Conservation (phyloP, 768 basidiomycete genomes). For the Rhodosporidiobolus sp. region DNA sequence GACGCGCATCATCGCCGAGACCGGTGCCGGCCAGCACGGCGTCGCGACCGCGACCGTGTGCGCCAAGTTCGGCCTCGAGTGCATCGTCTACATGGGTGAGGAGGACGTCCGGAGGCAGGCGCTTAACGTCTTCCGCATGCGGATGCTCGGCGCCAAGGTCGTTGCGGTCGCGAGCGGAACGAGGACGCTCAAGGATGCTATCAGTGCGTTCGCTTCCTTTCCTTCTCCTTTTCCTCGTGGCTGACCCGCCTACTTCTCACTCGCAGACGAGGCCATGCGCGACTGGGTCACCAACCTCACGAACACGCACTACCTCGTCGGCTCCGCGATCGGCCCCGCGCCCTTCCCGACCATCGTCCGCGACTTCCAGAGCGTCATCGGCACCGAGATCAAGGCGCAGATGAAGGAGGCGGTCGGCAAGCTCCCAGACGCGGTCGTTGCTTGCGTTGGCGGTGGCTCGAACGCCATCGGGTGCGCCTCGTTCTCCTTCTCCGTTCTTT, state of each 20-base stretch:
- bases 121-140: conserved; percentile 94
- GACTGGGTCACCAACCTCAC: conserved; percentile 98
- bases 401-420: conserved; percentile 69
- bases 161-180: conserved; percentile 91
- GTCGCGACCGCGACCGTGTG: conserved; percentile 98
- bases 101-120: conserved; percentile 96
- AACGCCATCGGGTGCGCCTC: conserved; percentile 83
- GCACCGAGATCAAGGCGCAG: conserved; percentile 88
- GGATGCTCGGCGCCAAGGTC: conserved; percentile 95
- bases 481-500: background rate
- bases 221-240: background rate
- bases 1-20: conserved; percentile 96
- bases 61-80: conserved; percentile 91
- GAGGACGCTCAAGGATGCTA: conserved; percentile 92
- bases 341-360: conserved; percentile 99
- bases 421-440: conserved; percentile 88
- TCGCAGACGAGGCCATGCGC: conserved; percentile 77
- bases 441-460: conserved; percentile 95
- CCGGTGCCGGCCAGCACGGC: conserved; percentile 97
- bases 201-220: conserved; percentile 52
- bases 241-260: background rate
- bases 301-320: conserved; percentile 92
- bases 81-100: conserved; percentile 95
- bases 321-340: conserved; percentile 94
- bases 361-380: conserved; percentile 94